Evolutionary conservation across 2,329 filamentous ascomycete species (phyloP).

Genomic region (Stagonosporopsis chrysanthemi): DNA sequence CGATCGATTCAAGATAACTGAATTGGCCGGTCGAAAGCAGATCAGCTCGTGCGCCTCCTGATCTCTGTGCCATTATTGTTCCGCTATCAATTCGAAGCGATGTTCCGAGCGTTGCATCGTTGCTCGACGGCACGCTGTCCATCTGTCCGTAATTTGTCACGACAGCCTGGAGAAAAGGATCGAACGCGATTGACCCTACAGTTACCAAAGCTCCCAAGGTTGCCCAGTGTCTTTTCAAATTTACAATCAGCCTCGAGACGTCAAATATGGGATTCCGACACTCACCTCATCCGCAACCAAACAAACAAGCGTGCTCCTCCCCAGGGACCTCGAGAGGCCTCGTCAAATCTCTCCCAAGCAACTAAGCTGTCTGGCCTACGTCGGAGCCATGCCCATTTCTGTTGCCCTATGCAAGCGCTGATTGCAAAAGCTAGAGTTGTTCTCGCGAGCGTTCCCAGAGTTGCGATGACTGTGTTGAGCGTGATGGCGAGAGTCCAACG

Average conservation of each 20-base stretch:
- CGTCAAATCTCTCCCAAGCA: slow-evolving; percentile 23
- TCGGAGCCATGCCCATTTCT: slow-evolving; percentile 23
- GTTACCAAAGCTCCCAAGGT: slow-evolving; percentile 16
- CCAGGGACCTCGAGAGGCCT: slow-evolving; percentile 24
- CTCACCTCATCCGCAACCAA: slow-evolving; percentile 16
- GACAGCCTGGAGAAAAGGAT: slow-evolving; percentile 21
- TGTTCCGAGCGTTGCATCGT: neutral
- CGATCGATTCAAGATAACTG: neutral
- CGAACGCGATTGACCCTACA: slow-evolving; percentile 14
- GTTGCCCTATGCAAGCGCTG: slow-evolving; percentile 24
- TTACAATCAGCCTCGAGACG: neutral
- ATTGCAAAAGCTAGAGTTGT: slow-evolving; percentile 22
- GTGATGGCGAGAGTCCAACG: slow-evolving; percentile 15
- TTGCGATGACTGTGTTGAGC: slow-evolving; percentile 20
- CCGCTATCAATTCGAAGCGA: slow-evolving; percentile 1
- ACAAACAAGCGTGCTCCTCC: slow-evolving; percentile 18
- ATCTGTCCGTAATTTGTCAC: slow-evolving; percentile 4
- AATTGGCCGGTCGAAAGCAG: too few relatives aligned
- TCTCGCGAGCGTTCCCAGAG: slow-evolving; percentile 19
- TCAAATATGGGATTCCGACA: too few relatives aligned
- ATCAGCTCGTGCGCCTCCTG: neutral
- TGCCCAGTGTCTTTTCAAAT: slow-evolving; percentile 14
- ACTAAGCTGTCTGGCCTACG: slow-evolving; percentile 7
- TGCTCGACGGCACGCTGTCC: neutral
- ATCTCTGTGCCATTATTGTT: neutral